Percentiles rank a stretch among this genome's conserved stretches.
Conservation (phyloP, 2,329 filamentous ascomycete species). For the Colletotrichum navitas region DNA sequence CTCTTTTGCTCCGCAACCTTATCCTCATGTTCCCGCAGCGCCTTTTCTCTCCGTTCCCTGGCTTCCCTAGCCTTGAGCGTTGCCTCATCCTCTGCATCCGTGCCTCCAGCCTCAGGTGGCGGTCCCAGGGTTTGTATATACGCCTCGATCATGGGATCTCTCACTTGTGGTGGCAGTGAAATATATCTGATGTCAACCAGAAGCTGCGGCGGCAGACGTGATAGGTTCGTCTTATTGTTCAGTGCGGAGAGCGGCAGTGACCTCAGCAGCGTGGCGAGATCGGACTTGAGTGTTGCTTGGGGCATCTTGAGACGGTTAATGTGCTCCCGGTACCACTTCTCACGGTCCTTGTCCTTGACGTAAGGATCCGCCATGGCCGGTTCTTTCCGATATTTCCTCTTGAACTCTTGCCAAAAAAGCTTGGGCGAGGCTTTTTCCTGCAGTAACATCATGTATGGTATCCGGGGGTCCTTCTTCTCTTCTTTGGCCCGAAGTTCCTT, state of each 20-base stretch:
- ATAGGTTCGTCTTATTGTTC: conserved; percentile 68
- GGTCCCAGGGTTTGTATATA: conserved; percentile 74
- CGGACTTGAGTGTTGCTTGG: conserved; percentile 74
- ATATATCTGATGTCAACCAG: conserved; percentile 78
- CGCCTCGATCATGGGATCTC: conserved; percentile 75
- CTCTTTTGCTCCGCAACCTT: conserved; percentile 75
- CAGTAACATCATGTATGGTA: conserved; percentile 86
- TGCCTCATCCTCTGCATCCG: conserved; percentile 64
- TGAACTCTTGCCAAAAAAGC: conserved; percentile 98
- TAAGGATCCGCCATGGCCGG: conserved; percentile 80
- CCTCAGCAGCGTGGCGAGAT: conserved; percentile 75
- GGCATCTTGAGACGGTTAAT: conserved; percentile 76
- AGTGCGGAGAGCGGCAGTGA: conserved; percentile 69
- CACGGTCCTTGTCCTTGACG: conserved; percentile 80
- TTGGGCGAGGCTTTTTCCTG: conserved; percentile 87
- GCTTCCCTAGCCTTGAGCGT: conserved; percentile 63
- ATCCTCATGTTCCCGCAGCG: conserved; percentile 65
- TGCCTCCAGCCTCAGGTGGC: conserved; percentile 57
- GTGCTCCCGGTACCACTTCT: conserved; percentile 84
- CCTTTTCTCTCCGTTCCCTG: conserved; percentile 71
- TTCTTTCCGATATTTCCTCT: conserved; percentile 88
- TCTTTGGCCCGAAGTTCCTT: conserved; percentile 80
- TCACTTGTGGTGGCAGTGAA: conserved; percentile 69
- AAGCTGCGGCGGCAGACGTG: conserved; percentile 71
- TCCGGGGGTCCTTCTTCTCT: conserved; percentile 84